Evolutionary conservation across 2,329 filamentous ascomycete genomes (phyloP).

Genomic region (Rhytidhysteron rufulum): DNA sequence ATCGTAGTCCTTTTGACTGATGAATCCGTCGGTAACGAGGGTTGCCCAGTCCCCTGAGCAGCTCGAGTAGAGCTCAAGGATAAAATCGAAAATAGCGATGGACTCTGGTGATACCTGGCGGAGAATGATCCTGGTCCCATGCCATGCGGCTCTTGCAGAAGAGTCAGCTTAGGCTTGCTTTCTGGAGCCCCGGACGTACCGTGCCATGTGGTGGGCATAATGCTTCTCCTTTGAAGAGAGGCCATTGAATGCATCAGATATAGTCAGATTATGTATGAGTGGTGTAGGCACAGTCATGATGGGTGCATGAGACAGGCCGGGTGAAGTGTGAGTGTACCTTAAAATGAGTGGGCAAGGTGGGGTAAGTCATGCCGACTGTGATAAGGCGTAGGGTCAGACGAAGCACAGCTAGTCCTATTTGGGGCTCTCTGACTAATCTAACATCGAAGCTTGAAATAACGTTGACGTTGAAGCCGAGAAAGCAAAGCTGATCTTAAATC

Average conservation of each 20-base stretch:
- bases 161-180: slow-evolving; percentile 1
- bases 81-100: slow-evolving; percentile 76
- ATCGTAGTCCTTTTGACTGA: slow-evolving; percentile 4
- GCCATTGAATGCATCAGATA: slow-evolving; percentile 7
- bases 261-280: slow-evolving; percentile 6
- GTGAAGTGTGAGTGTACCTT: too few relatives aligned
- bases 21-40: slow-evolving; percentile 59
- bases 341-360: too few relatives aligned
- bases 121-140: slow-evolving; percentile 70
- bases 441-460: too few relatives aligned
- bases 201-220: slow-evolving; percentile 12
- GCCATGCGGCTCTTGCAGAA: slow-evolving; percentile 13
- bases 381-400: too few relatives aligned
- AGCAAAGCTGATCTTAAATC: too few relatives aligned
- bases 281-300: too few relatives aligned
- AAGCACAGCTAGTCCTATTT: too few relatives aligned
- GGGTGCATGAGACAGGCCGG: too few relatives aligned
- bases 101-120: slow-evolving; percentile 80
- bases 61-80: slow-evolving; percentile 65
- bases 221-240: slow-evolving; percentile 8
- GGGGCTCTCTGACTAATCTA: too few relatives aligned
- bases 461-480: too few relatives aligned
- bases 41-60: slow-evolving; percentile 67
- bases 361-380: too few relatives aligned
- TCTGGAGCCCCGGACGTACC: slow-evolving; percentile 6